phyloP scores from a whole-genome alignment of 768 basidiomycete genomes.

The Lactarius pseudohatsudake region DNA sequence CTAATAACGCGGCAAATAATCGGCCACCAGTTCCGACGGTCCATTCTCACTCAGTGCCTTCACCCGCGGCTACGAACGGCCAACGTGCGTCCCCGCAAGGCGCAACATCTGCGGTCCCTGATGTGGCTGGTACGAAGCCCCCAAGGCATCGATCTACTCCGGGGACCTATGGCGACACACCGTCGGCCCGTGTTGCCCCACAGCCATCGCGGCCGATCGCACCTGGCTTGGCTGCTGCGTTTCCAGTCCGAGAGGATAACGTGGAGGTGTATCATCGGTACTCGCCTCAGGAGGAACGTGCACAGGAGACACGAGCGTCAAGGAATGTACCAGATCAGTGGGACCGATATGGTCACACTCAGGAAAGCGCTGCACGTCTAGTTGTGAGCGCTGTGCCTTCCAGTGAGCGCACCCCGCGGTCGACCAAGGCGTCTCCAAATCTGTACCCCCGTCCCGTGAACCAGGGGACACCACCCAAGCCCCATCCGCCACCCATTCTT shows the following conservation, averaged over 20 bases:
- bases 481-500: constrained; percentile 8
- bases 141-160: constrained; percentile 15
- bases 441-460: constrained; percentile 23
- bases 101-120: constrained; percentile 7
- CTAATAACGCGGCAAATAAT: background rate
- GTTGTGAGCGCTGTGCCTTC: constrained; percentile 20
- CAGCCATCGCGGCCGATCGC: constrained; percentile 16
- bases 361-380: constrained; percentile 7
- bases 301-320: constrained; percentile 5
- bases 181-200: constrained; percentile 11
- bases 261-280: constrained; percentile 16
- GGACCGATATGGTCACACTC: constrained; percentile 22
- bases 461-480: constrained; percentile 28
- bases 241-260: constrained; percentile 28
- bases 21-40: constrained; percentile 3
- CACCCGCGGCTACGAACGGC: constrained; percentile 9
- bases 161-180: background rate
- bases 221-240: constrained; percentile 24
- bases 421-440: constrained; percentile 27
- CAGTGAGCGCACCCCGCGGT: constrained; percentile 26
- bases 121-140: constrained; percentile 9
- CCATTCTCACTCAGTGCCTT: constrained; percentile 14
- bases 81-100: constrained; percentile 17
- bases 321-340: constrained; percentile 15
- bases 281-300: constrained; percentile 11